Evolutionary conservation across 2,329 filamentous ascomycete genomes (phyloP), one percentile per base, ranked within the genome.

Genomic region (Ophiostoma perfectum): DNA sequence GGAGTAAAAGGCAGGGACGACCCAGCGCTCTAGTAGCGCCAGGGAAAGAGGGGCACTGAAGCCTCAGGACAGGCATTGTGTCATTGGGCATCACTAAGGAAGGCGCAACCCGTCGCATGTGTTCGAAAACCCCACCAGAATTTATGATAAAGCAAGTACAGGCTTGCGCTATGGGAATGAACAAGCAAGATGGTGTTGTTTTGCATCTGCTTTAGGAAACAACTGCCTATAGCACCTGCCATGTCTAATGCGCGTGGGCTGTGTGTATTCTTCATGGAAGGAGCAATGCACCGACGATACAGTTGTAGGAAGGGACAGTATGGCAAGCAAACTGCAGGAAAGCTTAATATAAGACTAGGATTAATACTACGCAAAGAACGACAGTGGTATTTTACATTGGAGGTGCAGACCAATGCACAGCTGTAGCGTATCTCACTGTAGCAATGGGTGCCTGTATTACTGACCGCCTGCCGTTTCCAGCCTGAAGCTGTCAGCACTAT

Each of bases 391-490:
- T 1, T 27, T 27, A 27, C n/a, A 27, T 27, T 55, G n/a, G 49
- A 27, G 49, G 49, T 27, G 8, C 27, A 27, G 27, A 18, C 47
- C 47, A n/a, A 52, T 52, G 47, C 47, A 55, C 49, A 9, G 49
- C 8, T 55, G n/a, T 18, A 55, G 49, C n/a, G 27, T 18, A 16
- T 38, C 11, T 18, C 60, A 42, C 60, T 36, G 60, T 63, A 42
- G 39, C 60, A 63, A 41, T 42, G 60, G 60, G 60, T 42, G 58
- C 60, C 16, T 63, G 39, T 63, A 41, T 38, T 14, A 42, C 38
- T 63, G 60, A 63, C 60, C 60, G 60, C 60, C 60, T 63, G 60
- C 60, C 55, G 55, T 38, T 60, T 60, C 27, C 2, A 60, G 55
- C 60, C 16, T 18, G 36, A 41, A 18, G 60, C 55, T 60, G 60